phyloP scores from a whole-genome alignment of 2,329 filamentous ascomycete genomes.

The Penicillium sp. region DNA sequence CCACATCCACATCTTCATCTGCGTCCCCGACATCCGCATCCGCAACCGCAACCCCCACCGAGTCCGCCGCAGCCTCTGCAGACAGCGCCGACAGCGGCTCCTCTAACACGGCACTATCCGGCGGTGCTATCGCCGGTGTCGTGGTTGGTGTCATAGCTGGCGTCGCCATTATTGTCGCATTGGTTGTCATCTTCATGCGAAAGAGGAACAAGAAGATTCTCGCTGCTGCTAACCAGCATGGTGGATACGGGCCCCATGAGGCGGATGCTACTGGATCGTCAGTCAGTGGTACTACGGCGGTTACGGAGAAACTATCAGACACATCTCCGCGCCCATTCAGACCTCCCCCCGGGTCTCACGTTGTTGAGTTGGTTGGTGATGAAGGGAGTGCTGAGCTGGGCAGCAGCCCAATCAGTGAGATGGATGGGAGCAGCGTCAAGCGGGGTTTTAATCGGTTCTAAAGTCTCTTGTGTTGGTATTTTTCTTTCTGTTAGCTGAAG shows the following conservation, averaged over 20 bases:
- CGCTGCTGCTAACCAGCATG: not conserved
- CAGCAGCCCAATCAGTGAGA: constrained; percentile 8
- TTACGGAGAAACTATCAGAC: not conserved
- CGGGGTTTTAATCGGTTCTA: not conserved
- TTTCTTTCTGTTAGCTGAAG: not conserved
- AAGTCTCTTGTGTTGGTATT: not conserved
- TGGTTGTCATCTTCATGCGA: not conserved
- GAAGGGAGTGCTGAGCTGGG: constrained; percentile 3
- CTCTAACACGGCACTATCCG: constrained; percentile 3
- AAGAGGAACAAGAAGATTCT: not conserved
- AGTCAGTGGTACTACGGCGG: not conserved
- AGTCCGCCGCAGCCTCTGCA: not conserved
- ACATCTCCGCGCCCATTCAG: not conserved
- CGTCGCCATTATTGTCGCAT: not conserved
- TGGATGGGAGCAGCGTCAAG: not conserved
- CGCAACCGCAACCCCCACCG: not conserved
- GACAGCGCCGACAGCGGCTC: not conserved
- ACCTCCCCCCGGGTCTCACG: constrained; percentile 1
- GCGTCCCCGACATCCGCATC: not conserved
- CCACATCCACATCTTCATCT: not conserved
- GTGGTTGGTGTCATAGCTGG: constrained; percentile 10
- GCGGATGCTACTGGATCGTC: not conserved
- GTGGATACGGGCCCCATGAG: constrained; percentile 1
- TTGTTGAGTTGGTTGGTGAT: constrained; percentile 8
- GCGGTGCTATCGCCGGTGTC: constrained; percentile 10